Evolutionary conservation across 345 rosid genomes (phyloP).

Genomic region (Brassica incana): DNA sequence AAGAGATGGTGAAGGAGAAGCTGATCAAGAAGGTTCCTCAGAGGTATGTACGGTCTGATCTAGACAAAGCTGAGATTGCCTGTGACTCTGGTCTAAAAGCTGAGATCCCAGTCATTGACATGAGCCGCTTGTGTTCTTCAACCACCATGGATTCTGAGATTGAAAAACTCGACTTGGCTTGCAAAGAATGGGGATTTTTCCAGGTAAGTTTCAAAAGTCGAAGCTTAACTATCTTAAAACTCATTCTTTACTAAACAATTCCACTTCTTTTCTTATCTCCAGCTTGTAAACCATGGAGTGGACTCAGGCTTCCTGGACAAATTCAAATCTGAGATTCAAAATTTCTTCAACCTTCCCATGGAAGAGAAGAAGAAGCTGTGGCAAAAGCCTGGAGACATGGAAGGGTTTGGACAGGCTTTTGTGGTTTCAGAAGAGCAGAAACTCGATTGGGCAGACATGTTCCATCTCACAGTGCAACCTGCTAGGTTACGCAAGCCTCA

Average conservation of each 20-base stretch:
- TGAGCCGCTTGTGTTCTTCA: conserved; percentile 19
- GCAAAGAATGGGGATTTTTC: conserved; percentile 62
- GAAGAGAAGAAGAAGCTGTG: conserved; percentile 36
- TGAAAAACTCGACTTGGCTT: conserved; percentile 49
- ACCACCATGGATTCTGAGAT: conserved; percentile 28
- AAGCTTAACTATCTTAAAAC: not conserved
- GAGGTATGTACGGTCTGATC: conserved; percentile 22
- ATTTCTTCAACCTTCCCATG: conserved; percentile 35
- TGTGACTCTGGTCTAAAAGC: not conserved
- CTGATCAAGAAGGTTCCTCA: conserved; percentile 20
- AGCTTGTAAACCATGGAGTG: conserved; percentile 39
- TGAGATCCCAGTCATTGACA: conserved; percentile 23
- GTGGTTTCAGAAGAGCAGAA: conserved; percentile 31
- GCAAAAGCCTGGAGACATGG: conserved; percentile 18
- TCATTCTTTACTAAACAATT: not conserved
- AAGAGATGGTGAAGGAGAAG: conserved; percentile 33
- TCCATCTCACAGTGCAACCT: conserved; percentile 28
- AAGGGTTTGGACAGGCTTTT: conserved; percentile 39
- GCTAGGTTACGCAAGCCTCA: conserved; percentile 17
- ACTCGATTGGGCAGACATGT: conserved; percentile 39
- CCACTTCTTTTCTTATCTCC: not conserved
- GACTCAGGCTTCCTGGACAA: conserved; percentile 27
- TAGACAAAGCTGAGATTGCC: conserved; percentile 10
- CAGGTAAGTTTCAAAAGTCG: not conserved
- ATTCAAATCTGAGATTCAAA: conserved; percentile 31